Percentiles rank a stretch among this genome's conserved stretches.
Conservation (phyloP, 176 grass and related monocot genomes). For the Avena atlantica region DNA sequence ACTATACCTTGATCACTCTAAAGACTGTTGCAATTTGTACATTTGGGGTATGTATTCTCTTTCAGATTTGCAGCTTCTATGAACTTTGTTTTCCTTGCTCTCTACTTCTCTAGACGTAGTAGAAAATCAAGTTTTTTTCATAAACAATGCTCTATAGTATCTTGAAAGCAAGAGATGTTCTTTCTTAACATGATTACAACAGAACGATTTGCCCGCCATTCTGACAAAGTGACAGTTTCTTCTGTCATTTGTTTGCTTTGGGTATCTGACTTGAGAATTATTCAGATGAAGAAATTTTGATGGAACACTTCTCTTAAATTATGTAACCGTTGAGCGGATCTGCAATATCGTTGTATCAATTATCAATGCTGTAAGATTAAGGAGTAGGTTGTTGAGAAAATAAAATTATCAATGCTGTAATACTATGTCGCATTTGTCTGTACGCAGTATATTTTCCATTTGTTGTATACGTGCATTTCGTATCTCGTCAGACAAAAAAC, state of each 20-base stretch:
- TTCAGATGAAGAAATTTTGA: neutral
- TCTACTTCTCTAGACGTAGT: neutral
- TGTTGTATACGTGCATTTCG: slow-evolving; percentile 1
- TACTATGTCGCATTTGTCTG: neutral
- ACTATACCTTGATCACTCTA: slow-evolving; percentile 87
- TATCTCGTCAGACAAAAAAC: neutral
- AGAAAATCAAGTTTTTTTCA: neutral
- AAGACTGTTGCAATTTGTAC: slow-evolving; percentile 79
- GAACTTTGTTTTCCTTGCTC: slow-evolving; percentile 14
- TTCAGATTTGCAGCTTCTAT: slow-evolving; percentile 39
- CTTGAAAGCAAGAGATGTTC: neutral
- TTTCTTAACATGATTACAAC: slow-evolving; percentile 14
- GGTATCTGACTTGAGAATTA: slow-evolving; percentile 6
- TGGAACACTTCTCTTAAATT: neutral
- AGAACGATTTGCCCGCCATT: slow-evolving; percentile 3
- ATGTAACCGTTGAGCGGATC: neutral
- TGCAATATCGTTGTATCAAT: neutral
- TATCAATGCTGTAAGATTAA: neutral
- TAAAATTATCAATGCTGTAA: neutral
- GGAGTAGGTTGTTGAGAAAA: neutral
- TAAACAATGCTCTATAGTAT: neutral
- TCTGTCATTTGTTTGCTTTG: neutral
- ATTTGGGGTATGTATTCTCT: slow-evolving; percentile 74
- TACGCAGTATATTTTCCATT: neutral
- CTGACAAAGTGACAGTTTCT: neutral